Percentiles rank a stretch among this genome's conserved stretches.
Evolutionary conservation across 257 asterid species (phyloP).

Genomic region (Solanum pimpinellifolium): DNA sequence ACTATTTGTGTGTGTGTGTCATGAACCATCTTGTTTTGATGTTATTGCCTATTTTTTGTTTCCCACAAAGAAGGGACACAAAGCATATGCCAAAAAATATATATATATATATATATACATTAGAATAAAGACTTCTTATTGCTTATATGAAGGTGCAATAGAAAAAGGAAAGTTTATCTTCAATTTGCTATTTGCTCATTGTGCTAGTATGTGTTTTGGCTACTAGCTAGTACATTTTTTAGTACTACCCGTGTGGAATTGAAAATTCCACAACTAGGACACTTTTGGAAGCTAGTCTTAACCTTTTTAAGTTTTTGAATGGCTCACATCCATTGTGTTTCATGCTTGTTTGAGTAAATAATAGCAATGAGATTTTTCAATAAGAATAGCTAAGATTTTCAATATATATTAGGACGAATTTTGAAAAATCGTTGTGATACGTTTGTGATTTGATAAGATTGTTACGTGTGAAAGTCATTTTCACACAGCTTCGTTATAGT

Average conservation of each 20-base stretch:
- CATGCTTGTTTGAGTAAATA: neutral
- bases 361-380: neutral
- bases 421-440: no score
- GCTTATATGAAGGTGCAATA: neutral
- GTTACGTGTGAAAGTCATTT: no score
- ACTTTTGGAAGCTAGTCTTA: neutral
- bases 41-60: neutral
- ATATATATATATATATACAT: rapidly evolving
- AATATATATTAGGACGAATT: no score
- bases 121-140: neutral
- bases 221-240: neutral
- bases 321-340: neutral
- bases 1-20: neutral
- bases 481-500: no score
- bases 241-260: neutral
- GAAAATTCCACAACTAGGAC: neutral
- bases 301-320: neutral
- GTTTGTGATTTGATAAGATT: no score
- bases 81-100: neutral
- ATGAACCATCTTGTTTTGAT: neutral
- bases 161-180: neutral
- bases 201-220: neutral
- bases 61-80: neutral
- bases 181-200: neutral
- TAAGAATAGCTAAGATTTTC: no score